Conservation (phyloP, 2,329 filamentous ascomycete species). For the Ascochyta lentis region DNA sequence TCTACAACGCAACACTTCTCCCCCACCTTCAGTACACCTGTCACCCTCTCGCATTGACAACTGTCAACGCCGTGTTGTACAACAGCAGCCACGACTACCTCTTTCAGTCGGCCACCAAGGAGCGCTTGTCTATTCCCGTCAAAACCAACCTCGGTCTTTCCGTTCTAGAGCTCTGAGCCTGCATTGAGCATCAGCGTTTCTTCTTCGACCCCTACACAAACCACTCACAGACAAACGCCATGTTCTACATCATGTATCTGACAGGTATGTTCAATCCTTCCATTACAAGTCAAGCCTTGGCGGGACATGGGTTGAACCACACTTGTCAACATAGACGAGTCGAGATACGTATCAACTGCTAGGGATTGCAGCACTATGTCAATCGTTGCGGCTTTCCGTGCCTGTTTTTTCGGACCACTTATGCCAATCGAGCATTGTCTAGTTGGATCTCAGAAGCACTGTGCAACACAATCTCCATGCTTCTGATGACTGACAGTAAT, state of each 20-base stretch:
- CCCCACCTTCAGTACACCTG: slow-evolving; percentile 43
- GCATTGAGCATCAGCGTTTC: slow-evolving; percentile 32
- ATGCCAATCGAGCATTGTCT: neutral
- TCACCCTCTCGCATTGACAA: slow-evolving; percentile 46
- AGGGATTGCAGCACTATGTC: neutral
- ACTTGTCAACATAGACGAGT: neutral
- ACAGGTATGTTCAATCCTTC: slow-evolving; percentile 44
- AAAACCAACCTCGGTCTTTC: slow-evolving; percentile 29
- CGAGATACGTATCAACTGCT: neutral
- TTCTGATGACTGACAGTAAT: slow-evolving; percentile 31
- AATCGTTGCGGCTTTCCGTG: neutral
- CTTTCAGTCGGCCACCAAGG: slow-evolving; percentile 41
- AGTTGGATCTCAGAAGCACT: neutral
- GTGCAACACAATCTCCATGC: neutral
- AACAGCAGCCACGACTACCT: slow-evolving; percentile 46
- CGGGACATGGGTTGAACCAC: neutral
- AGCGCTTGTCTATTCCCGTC: slow-evolving; percentile 45
- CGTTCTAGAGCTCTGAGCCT: slow-evolving; percentile 32
- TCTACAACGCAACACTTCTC: slow-evolving; percentile 40
- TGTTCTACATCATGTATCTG: slow-evolving; percentile 55
- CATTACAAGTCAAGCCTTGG: neutral
- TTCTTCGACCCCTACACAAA: slow-evolving; percentile 32
- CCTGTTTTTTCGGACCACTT: neutral
- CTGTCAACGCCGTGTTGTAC: slow-evolving; percentile 47
- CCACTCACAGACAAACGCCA: slow-evolving; percentile 28